Evolutionary conservation across 306 rosid genomes (phyloP).

Genomic region (Begonia fuchsioides): DNA sequence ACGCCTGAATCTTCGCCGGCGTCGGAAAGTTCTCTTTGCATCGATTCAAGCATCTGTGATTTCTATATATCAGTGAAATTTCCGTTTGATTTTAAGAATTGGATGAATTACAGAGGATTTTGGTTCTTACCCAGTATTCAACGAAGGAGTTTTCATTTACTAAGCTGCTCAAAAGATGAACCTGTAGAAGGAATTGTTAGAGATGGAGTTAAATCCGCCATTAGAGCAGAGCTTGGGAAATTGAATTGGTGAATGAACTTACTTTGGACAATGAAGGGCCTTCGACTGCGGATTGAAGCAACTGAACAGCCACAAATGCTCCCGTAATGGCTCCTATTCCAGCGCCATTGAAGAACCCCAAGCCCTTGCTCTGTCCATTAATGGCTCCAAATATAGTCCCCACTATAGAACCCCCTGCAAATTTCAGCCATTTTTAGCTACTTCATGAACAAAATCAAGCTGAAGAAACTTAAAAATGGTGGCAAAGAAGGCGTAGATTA

Average conservation of each 20-base stretch:
- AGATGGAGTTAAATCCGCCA: background rate
- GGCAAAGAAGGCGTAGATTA: background rate
- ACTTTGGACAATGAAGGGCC: background rate
- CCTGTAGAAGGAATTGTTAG: slow-evolving; percentile 9
- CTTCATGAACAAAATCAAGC: too few species aligned
- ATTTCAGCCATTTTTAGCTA: background rate
- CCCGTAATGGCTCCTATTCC: slow-evolving; percentile 1
- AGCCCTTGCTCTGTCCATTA: background rate
- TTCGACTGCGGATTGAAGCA: background rate
- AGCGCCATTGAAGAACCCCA: slow-evolving; percentile 1
- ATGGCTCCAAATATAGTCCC: slow-evolving; percentile 1
- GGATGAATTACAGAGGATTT: too few species aligned
- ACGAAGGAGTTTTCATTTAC: slow-evolving; percentile 25
- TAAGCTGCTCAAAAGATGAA: slow-evolving; percentile 18
- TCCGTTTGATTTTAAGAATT: background rate
- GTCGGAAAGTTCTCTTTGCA: slow-evolving; percentile 20
- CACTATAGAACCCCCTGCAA: slow-evolving; percentile 1
- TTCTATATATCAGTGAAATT: background rate
- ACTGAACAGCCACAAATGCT: background rate
- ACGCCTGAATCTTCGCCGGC: slow-evolving; percentile 10
- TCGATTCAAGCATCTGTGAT: slow-evolving; percentile 20
- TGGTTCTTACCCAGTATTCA: slow-evolving; percentile 20
- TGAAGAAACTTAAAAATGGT: too few species aligned
- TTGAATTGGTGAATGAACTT: background rate
- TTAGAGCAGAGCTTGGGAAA: background rate